Evolutionary conservation across 106 monocot genomes (phyloP), one percentile per base, ranked within the genome.

Genomic region (Vanilla planifolia): DNA sequence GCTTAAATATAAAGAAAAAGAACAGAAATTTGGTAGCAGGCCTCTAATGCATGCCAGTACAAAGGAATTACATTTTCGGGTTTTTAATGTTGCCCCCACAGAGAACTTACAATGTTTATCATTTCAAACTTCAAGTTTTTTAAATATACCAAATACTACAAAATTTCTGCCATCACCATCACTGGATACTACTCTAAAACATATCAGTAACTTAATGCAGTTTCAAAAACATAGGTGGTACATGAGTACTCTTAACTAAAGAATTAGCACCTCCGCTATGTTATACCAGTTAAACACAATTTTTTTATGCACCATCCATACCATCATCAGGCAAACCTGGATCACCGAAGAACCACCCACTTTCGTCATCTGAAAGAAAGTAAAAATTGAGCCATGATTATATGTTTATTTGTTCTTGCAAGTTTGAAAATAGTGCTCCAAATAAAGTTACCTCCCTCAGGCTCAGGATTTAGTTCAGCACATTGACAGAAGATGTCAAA

Each of bases 401-500:
- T 42, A 0, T 0, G 26, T 22, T 56, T 57, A 22, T 21, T 27
- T 39, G 25, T 55, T 28, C 3, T 13, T 47, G 48, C 16, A 69
- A 33, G 41, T 26, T 35, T 15, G 16, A 53, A 7, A 53, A 29
- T 20, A 48, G 4, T 2, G 27, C n/a, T n/a, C 5, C 6, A 20
- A 17, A 63, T 28, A 16, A 25, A 73, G 61, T 69, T 16, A 92
- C 93, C 93, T 89, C 75, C 68, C 64, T 58, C 72, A 27, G 89
- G 85, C 48, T 93, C 93, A 24, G 93, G 93, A 71, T 93, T 93
- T 52, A 93, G 74, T 77, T 85, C 93, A 42, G 89, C 93, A 63
- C 93, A 85, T 48, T 80, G 75, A 64, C 82, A 93, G 56, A 93
- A 93, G 27, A 85, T 66, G 25, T 66, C 69, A 73, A 93, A 93